Evolutionary conservation across 2,329 filamentous ascomycete species (phyloP), one percentile per base, ranked within the genome.

Genomic region (Dactylellina drechsleri): DNA sequence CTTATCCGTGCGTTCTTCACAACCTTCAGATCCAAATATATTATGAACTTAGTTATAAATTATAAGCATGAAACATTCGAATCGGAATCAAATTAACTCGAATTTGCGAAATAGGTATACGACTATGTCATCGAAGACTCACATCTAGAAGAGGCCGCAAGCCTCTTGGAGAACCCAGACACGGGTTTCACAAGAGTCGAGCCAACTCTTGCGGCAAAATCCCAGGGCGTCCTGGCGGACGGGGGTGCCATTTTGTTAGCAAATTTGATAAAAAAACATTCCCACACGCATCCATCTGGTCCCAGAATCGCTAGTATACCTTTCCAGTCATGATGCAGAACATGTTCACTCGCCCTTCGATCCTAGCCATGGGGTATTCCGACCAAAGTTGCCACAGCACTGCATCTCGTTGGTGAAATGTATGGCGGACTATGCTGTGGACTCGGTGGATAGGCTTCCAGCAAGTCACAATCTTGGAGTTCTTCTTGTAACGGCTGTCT

Each of bases 301-400:
- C 8, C 61, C 67, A n/a, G 43, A 73, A 57, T 56, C 67, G 8
- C 16, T 66, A 6, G 60, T 66, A 8, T 54, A 73, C 15, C 60
- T 66, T 15, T 54, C 41, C 3, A 73, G 53, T n/a, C 61, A 43
- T 12, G 67, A 73, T 16, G 40, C 53, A 2, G 31, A 18, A 2
- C 60, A 73, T 20, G 67, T 73, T 8, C 67, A 58, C 4, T 73
- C 67, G 1, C 60, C 67, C n/a, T 73, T 73, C 47, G 67, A 73
- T 61, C 67, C 67, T n/a, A 66, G 60, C 23, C 59, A 47, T 26
- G 67, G 67, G 12, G n/a, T 73, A 15, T 73, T 40, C 26, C 20
- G 68, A 4, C 68, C 68, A n/a, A 65, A 54, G 31, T 8, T 66
- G 26, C 60, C 54, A 5, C 54, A 60, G 6, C 54, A 73, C 23